These are phyloP conservation scores for Plectosphaerella sp. DNA, from an alignment of 2,329 filamentous ascomycete species.

Conservation along the genomic window DNA sequence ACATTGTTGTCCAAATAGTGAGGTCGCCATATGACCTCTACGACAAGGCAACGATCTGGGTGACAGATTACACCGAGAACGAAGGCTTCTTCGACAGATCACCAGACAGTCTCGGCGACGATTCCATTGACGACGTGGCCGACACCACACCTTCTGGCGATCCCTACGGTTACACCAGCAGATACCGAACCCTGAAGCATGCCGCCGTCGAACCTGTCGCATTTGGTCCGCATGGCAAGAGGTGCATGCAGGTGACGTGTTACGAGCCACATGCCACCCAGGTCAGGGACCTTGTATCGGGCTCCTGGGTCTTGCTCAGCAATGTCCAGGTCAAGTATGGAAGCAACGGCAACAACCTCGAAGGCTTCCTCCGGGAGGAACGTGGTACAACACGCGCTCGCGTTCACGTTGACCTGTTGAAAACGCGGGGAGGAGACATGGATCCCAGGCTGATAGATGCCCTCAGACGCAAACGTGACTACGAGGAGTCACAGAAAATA, in stretches of 20 bases:
- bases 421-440: constrained; percentile 36
- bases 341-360: constrained; percentile 50
- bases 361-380: constrained; percentile 69
- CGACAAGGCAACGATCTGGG: constrained; percentile 58
- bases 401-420: constrained; percentile 53
- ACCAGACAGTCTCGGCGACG: constrained; percentile 18
- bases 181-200: background rate
- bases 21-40: constrained; percentile 36
- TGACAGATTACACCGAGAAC: constrained; percentile 82
- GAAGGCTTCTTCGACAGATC: constrained; percentile 50
- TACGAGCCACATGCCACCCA: constrained; percentile 63
- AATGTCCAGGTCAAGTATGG: constrained; percentile 70
- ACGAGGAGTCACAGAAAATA: constrained; percentile 45
- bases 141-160: constrained; percentile 58
- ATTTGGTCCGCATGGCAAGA: constrained; percentile 78
- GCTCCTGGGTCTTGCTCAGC: constrained; percentile 59
- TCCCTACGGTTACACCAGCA: constrained; percentile 21
- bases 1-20: constrained; percentile 70
- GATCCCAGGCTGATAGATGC: constrained; percentile 51
- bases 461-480: constrained; percentile 59
- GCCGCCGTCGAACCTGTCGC: constrained; percentile 13
- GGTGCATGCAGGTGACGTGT: constrained; percentile 66
- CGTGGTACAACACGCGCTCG: constrained; percentile 32
- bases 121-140: constrained; percentile 15
- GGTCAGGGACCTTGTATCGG: constrained; percentile 51